Base-by-base conservation (phyloP, 306 rosid species). In the Mucuna pruriens region DNA sequence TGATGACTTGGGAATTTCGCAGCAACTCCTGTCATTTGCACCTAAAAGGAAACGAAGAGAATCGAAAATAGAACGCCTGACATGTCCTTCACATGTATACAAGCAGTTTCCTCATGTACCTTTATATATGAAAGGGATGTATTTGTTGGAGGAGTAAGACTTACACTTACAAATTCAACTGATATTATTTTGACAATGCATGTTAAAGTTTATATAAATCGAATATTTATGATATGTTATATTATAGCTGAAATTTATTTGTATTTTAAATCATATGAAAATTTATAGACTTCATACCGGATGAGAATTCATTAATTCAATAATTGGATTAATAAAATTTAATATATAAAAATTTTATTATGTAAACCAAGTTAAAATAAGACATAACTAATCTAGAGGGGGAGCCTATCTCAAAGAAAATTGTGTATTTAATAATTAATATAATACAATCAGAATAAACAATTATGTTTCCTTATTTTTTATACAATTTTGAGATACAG, bases 21-120 rank as follows among this genome's bases (percentile, higher is more conserved):
- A 78, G 84, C 86, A 87, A 74, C 82, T 78, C 13, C 76, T 77
- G 67, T 87, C 86, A 84, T 39, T 81, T 68, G 84, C 82, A 87
- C 90, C 90, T 87, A 81, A 84, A 83, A 72, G 75, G 64, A 63
- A 58, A 17, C 52, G 57, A 52, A 23, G 10, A 45, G 71, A 31
- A 57, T 66, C 19, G 5, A 16, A 76, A 48, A 77, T 17, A 62
- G 75, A 71, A 79, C 65, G 60, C 17, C 58, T 52, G 57, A 52
- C 71, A 60, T 29, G 34, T 39, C 51, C 57, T 84, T 79, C 71
- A 84, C 76, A 79, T 72, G 78, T 40, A 39, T 7, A 38, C 16
- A 66, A 64, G 1, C 23, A 54, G 25, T 46, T 71, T 63, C 33
- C 7, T 5, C 40, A 70, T 8, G 13, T 48, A 60, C 39, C 66